Evolutionary conservation across 768 basidiomycete species (phyloP).

Genomic region (Auricularia sp.): DNA sequence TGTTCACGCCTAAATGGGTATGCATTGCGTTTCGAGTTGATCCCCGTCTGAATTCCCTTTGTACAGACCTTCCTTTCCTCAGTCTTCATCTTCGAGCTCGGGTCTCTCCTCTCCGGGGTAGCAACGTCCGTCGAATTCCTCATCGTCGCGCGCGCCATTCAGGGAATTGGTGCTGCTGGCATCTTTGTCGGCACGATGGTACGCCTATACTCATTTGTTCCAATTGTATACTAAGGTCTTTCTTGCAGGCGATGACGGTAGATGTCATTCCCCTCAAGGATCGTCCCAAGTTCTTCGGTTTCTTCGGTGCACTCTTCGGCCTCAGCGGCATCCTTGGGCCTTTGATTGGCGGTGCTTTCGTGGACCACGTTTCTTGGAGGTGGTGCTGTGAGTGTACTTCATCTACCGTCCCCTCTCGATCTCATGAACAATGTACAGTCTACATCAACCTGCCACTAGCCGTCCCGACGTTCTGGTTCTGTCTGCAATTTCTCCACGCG

Average conservation of each 20-base stretch:
- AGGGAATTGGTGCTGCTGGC: constrained; percentile 25
- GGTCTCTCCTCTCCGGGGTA: constrained; percentile 24
- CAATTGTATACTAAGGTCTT: too few species aligned
- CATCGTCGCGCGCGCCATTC: constrained; percentile 25
- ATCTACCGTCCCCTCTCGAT: too few species aligned
- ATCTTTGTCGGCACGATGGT: constrained; percentile 14
- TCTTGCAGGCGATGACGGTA: constrained; percentile 5
- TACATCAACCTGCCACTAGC: constrained; percentile 23
- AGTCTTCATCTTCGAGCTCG: constrained; percentile 25
- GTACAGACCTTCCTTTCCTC: not conserved
- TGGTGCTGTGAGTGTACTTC: constrained; percentile 15
- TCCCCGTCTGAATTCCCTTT: not conserved
- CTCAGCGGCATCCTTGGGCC: constrained; percentile 25
- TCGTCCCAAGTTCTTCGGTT: constrained; percentile 6
- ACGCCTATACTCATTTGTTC: not conserved
- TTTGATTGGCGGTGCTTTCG: constrained; percentile 26
- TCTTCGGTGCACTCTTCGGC: constrained; percentile 16
- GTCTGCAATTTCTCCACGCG: constrained; percentile 20
- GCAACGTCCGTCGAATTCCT: constrained; percentile 21
- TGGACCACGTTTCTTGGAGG: constrained; percentile 25
- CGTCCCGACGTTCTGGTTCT: constrained; percentile 20
- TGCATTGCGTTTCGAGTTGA: too few species aligned
- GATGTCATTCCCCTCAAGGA: constrained; percentile 2
- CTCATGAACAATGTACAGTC: constrained; percentile 8
- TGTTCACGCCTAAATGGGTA: constrained; percentile 21